These are phyloP conservation scores for Globisporangium rhizosaccharum DNA, from an alignment of 352 stramenopile species.

Conservation along the genomic window DNA sequence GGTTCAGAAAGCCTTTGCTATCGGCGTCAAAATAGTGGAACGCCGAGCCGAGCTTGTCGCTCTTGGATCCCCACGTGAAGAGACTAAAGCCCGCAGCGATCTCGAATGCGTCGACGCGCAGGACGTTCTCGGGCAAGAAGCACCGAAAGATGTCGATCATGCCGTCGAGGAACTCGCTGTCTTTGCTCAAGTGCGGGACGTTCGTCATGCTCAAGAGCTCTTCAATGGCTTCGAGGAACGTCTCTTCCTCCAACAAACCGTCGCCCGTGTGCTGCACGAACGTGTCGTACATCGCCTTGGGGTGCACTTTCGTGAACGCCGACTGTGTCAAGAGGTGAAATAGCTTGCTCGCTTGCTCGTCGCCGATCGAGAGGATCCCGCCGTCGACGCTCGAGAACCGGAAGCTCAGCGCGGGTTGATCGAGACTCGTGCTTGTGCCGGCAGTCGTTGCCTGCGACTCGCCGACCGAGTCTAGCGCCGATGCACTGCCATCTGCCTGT, in stretches of 20 bases:
- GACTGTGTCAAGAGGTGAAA: conserved; percentile 62
- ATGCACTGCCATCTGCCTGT: conserved; percentile 10
- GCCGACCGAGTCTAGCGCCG: conserved; percentile 7
- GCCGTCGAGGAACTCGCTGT: conserved; percentile 67
- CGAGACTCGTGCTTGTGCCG: conserved; percentile 8
- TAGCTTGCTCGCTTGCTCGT: conserved; percentile 50
- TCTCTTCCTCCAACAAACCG: conserved; percentile 76
- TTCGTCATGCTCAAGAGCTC: conserved; percentile 78
- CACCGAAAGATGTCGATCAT: conserved; percentile 75
- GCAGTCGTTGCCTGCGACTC: conserved; percentile 17
- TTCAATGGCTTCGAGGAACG: conserved; percentile 74
- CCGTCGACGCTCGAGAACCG: conserved; percentile 67
- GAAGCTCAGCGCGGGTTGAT: conserved; percentile 40
- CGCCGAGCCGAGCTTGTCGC: conserved; percentile 73
- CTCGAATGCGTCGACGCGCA: conserved; percentile 76
- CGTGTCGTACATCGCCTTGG: conserved; percentile 80
- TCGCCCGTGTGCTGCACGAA: conserved; percentile 84
- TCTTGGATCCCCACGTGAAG: conserved; percentile 81
- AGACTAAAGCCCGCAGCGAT: conserved; percentile 78
- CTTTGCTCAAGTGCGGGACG: conserved; percentile 61
- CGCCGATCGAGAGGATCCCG: conserved; percentile 46
- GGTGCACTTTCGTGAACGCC: conserved; percentile 63
- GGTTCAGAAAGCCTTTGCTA: conserved; percentile 72
- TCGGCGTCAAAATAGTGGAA: conserved; percentile 87
- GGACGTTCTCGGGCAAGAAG: conserved; percentile 59